Conservation (phyloP, 306 rosid genomes). For the Casuarina glauca region DNA sequence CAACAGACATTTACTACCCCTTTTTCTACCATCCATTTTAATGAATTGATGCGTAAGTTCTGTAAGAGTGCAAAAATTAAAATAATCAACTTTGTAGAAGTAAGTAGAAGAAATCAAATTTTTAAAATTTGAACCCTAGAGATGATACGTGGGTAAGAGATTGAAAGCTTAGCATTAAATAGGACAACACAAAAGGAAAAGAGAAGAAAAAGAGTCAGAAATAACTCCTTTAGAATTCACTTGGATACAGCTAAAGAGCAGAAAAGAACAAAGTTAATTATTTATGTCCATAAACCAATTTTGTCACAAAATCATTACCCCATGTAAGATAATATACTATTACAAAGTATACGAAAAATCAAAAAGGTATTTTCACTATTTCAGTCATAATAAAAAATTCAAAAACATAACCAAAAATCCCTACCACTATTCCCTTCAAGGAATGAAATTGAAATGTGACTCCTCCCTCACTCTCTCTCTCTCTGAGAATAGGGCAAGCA, state of each 20-base stretch:
- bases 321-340: background rate
- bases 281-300: background rate
- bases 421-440: too few relatives aligned
- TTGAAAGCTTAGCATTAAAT: background rate
- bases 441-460: too few relatives aligned
- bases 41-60: background rate
- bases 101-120: background rate
- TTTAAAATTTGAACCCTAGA: background rate
- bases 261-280: background rate
- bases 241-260: background rate
- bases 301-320: background rate
- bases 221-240: background rate
- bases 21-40: background rate
- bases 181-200: background rate
- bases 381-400: background rate
- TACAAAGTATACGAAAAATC: background rate
- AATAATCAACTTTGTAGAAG: background rate
- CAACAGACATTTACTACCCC: background rate
- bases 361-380: background rate
- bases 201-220: background rate
- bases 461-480: too few relatives aligned
- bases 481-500: background rate
- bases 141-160: background rate
- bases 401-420: too few relatives aligned
- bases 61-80: background rate